Evolutionary conservation across 2,329 filamentous ascomycete genomes (phyloP).

Genomic region (Aspergillus latus): DNA sequence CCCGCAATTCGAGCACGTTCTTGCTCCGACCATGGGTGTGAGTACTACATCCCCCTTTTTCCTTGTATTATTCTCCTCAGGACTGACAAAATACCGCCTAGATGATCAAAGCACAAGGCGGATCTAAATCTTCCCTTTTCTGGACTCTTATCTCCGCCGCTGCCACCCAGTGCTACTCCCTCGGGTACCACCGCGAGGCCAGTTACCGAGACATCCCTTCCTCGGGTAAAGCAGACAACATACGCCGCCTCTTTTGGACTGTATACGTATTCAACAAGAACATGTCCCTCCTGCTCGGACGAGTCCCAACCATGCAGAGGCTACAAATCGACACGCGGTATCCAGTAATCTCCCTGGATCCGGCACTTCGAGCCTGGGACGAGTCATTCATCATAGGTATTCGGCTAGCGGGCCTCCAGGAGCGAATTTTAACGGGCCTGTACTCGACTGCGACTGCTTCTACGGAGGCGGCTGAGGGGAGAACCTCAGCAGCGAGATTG

Average conservation of each 20-base stretch:
- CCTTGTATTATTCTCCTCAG: no score
- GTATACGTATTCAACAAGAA: conserved; percentile 7
- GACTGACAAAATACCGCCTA: no score
- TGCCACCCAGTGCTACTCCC: conserved; percentile 23
- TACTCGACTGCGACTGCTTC: conserved; percentile 17
- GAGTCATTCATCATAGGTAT: conserved; percentile 8
- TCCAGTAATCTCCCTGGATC: background rate
- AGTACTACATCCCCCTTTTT: background rate
- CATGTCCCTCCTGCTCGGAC: conserved; percentile 6
- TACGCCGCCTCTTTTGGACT: conserved; percentile 6
- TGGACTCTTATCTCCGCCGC: conserved; percentile 21
- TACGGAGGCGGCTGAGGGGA: background rate
- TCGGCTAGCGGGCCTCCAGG: conserved; percentile 15
- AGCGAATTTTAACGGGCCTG: conserved; percentile 15
- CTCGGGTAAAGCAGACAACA: background rate
- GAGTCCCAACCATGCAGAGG: conserved; percentile 3
- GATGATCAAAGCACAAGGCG: conserved; percentile 21
- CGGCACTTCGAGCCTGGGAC: background rate
- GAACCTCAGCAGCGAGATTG: no score
- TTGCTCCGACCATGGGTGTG: conserved; percentile 26
- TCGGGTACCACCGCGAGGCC: conserved; percentile 23
- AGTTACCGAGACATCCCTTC: conserved; percentile 16
- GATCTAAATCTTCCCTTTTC: conserved; percentile 18
- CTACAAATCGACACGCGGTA: conserved; percentile 1
- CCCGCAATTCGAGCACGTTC: conserved; percentile 27